phyloP scores from a whole-genome alignment of 352 stramenopile species.

The Pythium pyrilobum region DNA sequence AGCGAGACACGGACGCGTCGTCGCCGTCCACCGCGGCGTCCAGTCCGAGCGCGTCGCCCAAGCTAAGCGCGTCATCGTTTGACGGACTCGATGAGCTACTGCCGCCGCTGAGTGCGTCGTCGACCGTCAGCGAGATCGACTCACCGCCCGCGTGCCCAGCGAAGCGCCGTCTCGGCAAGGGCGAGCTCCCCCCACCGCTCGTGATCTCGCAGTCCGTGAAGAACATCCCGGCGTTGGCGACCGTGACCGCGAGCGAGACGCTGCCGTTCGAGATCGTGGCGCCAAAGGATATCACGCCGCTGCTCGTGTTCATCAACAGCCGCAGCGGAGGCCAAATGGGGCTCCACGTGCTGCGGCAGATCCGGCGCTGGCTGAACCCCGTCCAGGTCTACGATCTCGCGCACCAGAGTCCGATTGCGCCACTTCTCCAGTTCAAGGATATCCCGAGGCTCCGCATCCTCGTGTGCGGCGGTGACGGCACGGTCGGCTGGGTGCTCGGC shows the following conservation, averaged over 20 bases:
- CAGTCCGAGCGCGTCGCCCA: slow-evolving; percentile 1
- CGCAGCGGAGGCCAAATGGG: slow-evolving; percentile 92
- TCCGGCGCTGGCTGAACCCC: slow-evolving; percentile 92
- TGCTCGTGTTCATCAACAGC: slow-evolving; percentile 95
- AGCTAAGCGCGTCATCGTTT: background rate
- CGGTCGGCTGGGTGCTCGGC: slow-evolving; percentile 89
- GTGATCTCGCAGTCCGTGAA: background rate
- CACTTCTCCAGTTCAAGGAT: slow-evolving; percentile 88
- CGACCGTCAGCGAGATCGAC: slow-evolving; percentile 1
- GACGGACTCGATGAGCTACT: background rate
- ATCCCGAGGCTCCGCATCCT: slow-evolving; percentile 88
- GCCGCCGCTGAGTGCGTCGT: background rate
- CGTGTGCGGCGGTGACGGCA: slow-evolving; percentile 94
- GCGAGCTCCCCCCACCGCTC: slow-evolving; percentile 5
- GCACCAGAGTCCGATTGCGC: slow-evolving; percentile 87
- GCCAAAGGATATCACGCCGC: slow-evolving; percentile 40
- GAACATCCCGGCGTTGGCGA: background rate
- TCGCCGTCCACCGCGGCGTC: slow-evolving; percentile 9
- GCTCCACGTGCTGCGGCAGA: slow-evolving; percentile 88
- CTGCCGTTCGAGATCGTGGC: slow-evolving; percentile 58
- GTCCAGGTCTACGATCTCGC: slow-evolving; percentile 95
- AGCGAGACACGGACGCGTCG: background rate
- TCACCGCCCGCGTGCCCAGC: background rate
- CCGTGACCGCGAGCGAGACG: background rate
- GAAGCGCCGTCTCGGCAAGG: background rate